These are phyloP conservation scores for Rhizopus delemar DNA, from an alignment of 371 early-diverging fungal species.

Conservation along the genomic window DNA sequence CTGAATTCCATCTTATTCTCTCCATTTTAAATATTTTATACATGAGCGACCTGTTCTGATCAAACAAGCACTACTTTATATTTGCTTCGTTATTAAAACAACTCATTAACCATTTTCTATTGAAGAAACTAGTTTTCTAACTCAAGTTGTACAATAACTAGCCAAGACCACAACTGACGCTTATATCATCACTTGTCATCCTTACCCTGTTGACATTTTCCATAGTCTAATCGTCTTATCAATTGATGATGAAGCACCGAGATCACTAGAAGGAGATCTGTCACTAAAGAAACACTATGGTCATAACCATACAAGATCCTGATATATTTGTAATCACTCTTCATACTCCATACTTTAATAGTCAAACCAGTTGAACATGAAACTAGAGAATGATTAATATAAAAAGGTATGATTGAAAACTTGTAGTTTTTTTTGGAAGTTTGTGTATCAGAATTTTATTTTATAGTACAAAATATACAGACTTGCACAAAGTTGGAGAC, in stretches of 20 bases:
- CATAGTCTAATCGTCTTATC: slow-evolving; percentile 87
- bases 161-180: not conserved
- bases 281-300: slow-evolving; percentile 80
- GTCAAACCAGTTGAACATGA: slow-evolving; percentile 86
- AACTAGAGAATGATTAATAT: slow-evolving; percentile 34
- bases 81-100: slow-evolving; percentile 81
- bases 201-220: slow-evolving; percentile 78
- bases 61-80: not conserved
- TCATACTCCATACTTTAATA: slow-evolving; percentile 86
- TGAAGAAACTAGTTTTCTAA: slow-evolving; percentile 63
- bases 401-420: not conserved
- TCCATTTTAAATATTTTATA: slow-evolving; percentile 75
- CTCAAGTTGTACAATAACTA: slow-evolving; percentile 89
- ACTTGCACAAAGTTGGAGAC: too few relatives aligned
- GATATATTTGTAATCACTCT: slow-evolving; percentile 79
- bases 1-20: slow-evolving; percentile 73
- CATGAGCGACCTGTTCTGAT: slow-evolving; percentile 62
- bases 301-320: slow-evolving; percentile 87
- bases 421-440: slow-evolving; percentile 8
- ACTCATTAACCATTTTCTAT: slow-evolving; percentile 66
- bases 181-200: not conserved
- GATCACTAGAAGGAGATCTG: slow-evolving; percentile 67
- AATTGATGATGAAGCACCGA: slow-evolving; percentile 78
- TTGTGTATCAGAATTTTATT: too few relatives aligned
- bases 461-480: too few relatives aligned